Evolutionary conservation across 73 alveolate species (phyloP).

Genomic region (Diophrys sp.): DNA sequence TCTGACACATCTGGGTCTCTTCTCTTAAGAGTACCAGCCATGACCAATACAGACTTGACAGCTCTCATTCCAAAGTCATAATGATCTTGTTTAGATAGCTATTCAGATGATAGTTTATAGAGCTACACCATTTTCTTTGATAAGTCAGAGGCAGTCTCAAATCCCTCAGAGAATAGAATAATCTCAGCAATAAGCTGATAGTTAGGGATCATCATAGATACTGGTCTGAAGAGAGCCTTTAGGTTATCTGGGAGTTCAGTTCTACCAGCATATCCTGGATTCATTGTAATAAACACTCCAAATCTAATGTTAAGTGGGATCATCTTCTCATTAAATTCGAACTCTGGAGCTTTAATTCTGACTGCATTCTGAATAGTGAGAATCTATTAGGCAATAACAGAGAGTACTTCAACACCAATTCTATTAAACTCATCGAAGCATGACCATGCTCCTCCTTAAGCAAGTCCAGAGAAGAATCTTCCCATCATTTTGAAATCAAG

Average conservation of each 20-base stretch:
- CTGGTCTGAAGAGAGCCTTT: too few relatives aligned
- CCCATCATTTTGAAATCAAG: constrained; percentile 99
- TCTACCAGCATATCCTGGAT: constrained; percentile 99
- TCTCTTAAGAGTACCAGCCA: constrained; percentile 96
- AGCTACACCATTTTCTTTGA: constrained; percentile 98
- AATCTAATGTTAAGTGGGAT: constrained; percentile 96
- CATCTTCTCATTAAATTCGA: constrained; percentile 95
- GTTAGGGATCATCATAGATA: constrained; percentile 99
- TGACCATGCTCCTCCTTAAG: constrained; percentile 99
- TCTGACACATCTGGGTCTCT: constrained; percentile 92
- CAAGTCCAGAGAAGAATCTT: constrained; percentile 96
- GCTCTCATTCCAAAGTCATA: constrained; percentile 99
- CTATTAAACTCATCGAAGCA: too few relatives aligned
- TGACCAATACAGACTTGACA: constrained; percentile 95
- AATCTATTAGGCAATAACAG: constrained; percentile 97
- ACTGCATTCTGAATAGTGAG: constrained; percentile 95
- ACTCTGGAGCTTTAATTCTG: constrained; percentile 87
- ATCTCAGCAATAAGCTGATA: constrained; percentile 96
- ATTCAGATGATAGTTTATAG: too few relatives aligned
- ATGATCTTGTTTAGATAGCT: constrained; percentile 96
- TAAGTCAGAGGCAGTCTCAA: constrained; percentile 96
- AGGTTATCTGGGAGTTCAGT: constrained; percentile 99
- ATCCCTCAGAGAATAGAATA: too few relatives aligned
- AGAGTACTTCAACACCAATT: too few relatives aligned
- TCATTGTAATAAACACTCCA: constrained; percentile 98